Evolutionary conservation across 1,284 basidiomycete species (phyloP).

Genomic region (Volvariella volvacea): DNA sequence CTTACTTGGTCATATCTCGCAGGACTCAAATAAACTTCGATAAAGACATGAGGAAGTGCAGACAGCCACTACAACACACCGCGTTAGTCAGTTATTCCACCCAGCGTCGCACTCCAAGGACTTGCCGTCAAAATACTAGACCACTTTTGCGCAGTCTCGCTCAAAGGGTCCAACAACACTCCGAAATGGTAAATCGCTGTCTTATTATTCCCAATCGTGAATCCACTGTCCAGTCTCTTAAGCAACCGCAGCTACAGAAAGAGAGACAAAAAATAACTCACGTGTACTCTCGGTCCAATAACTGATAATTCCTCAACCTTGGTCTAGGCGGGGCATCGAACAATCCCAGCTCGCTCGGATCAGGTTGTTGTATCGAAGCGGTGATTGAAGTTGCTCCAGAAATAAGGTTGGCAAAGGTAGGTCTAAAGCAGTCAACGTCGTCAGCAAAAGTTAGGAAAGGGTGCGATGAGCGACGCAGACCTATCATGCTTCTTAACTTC

Average conservation of each 20-base stretch:
- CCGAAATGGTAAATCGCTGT: conserved; percentile 71
- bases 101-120: not conserved
- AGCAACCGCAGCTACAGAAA: too few relatives aligned
- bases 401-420: conserved; percentile 51
- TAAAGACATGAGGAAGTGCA: conserved; percentile 53
- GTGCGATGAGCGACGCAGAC: conserved; percentile 21
- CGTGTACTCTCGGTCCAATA: conserved; percentile 59
- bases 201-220: conserved; percentile 61
- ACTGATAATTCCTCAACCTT: conserved; percentile 52
- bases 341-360: conserved; percentile 67
- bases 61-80: conserved; percentile 49
- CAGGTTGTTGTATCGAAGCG: conserved; percentile 57
- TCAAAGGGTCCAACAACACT: conserved; percentile 80
- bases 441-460: conserved; percentile 5
- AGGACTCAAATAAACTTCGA: conserved; percentile 78
- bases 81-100: conserved; percentile 1
- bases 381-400: conserved; percentile 67
- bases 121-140: conserved; percentile 69
- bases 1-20: conserved; percentile 57
- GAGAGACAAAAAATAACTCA: conserved; percentile 25
- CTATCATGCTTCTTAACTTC: conserved; percentile 30
- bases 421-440: conserved; percentile 26
- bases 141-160: conserved; percentile 82
- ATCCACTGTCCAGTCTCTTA: too few relatives aligned
- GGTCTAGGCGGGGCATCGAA: conserved; percentile 57